phyloP scores from a whole-genome alignment of 2,329 filamentous ascomycete species.

The Myriosclerotinia scirpicola region DNA sequence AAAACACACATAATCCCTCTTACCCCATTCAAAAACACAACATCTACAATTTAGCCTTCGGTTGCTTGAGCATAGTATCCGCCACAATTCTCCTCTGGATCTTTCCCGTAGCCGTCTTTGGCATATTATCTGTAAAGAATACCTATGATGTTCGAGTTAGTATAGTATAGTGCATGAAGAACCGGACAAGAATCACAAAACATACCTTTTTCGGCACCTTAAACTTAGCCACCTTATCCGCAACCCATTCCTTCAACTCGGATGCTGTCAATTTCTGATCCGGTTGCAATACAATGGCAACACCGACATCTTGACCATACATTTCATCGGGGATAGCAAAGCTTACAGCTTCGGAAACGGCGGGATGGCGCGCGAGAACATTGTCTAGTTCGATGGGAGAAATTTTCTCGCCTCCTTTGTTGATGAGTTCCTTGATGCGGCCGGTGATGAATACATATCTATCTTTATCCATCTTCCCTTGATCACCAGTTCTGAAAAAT shows the following conservation, averaged over 20 bases:
- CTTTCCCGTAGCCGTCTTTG: conserved; percentile 90
- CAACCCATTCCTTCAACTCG: conserved; percentile 68
- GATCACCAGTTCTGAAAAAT: conserved; percentile 86
- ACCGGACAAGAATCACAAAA: neutral
- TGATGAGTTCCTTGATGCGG: conserved; percentile 91
- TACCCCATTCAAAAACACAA: too few relatives aligned
- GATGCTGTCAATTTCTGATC: conserved; percentile 56
- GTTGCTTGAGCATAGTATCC: conserved; percentile 76
- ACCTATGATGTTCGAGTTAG: conserved; percentile 49
- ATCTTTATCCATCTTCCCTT: conserved; percentile 76
- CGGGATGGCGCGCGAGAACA: conserved; percentile 69
- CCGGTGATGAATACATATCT: conserved; percentile 85
- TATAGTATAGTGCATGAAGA: conserved; percentile 17
- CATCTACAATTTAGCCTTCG: conserved; percentile 54
- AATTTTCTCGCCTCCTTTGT: conserved; percentile 88
- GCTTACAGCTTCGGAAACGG: conserved; percentile 75
- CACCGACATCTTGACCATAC: conserved; percentile 79
- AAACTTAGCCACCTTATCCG: conserved; percentile 73
- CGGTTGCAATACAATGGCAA: conserved; percentile 72
- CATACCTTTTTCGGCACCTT: conserved; percentile 80
- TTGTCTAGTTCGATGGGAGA: conserved; percentile 87
- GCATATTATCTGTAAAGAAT: conserved; percentile 81
- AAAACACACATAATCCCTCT: too few relatives aligned
- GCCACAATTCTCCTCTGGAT: conserved; percentile 85
- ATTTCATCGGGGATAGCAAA: conserved; percentile 81